phyloP scores from a whole-genome alignment of 352 stramenopile species.

The Phytophthora boehmeriae region DNA sequence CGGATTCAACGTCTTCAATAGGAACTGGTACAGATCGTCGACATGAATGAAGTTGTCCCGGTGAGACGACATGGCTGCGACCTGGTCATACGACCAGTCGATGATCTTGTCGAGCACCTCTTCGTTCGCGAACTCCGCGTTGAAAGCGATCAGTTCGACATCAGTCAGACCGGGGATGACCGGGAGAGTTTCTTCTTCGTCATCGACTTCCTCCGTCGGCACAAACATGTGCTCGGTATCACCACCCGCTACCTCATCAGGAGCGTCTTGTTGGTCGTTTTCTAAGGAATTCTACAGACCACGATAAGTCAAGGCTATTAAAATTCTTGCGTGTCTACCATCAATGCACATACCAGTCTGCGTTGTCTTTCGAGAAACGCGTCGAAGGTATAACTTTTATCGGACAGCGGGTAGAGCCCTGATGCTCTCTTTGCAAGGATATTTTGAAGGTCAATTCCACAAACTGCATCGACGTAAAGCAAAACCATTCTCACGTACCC shows the following conservation, averaged over 20 bases:
- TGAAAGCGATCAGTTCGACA: conserved; percentile 62
- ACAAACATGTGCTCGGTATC: background rate
- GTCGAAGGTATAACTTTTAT: conserved; percentile 1
- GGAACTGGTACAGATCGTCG: conserved; percentile 58
- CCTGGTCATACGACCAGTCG: conserved; percentile 68
- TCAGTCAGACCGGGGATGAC: conserved; percentile 44
- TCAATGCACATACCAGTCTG: no score
- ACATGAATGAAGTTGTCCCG: conserved; percentile 57
- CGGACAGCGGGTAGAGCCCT: background rate
- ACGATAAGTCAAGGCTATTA: background rate
- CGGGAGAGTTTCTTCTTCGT: conserved; percentile 18
- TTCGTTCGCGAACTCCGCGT: conserved; percentile 58
- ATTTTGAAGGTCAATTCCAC: no score
- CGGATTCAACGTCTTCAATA: conserved; percentile 65
- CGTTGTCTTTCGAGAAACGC: conserved; percentile 15
- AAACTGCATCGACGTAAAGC: no score
- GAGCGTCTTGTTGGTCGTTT: background rate
- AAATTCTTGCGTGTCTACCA: no score
- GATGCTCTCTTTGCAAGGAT: background rate
- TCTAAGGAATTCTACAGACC: conserved; percentile 7
- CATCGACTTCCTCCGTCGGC: conserved; percentile 2
- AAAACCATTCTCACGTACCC: conserved; percentile 5
- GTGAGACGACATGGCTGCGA: conserved; percentile 40
- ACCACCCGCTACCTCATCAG: background rate
- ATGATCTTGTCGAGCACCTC: conserved; percentile 55